Evolutionary conservation across 1,139 yeast genomes (phyloP), one percentile per base, ranked within the genome.

Genomic region (Ashbya aceris): DNA sequence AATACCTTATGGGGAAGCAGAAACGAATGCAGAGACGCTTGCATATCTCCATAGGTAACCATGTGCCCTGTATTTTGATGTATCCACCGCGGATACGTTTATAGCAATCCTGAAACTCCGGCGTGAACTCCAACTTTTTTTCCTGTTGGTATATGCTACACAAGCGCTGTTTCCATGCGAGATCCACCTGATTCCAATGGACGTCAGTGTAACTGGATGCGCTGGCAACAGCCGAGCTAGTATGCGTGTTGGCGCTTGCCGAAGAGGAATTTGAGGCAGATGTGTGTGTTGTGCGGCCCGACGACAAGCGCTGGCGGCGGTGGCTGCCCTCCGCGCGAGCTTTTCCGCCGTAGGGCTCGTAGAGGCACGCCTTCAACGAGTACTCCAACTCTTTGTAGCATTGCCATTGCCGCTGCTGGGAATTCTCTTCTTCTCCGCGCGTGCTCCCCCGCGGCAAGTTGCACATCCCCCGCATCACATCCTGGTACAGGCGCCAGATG

Each of bases 41-140:
- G 36, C 94, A 89, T 40, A 83, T 69, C 11, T 73, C 73, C 58
- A 67, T 82, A 1, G 96, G 94, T 34, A 87, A 66, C 96, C 96
- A 89, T 4, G 96, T 86, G 1, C 97, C 97, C 65, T 89, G 97
- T 53, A 89, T 85, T 67, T 86, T 87, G 52, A 89, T 71, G 55
- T 79, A 85, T 2, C 96, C 97, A 36, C 97, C 97, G 43, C 96
- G 68, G 14, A 87, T 86, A 39, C 96, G 72, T 52, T 78, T 76
- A 43, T 86, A 76, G 34, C 74, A 74, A 27, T 67, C 67, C 17
- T 43, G 44, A 33, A 45, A 45, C 20, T 34, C 37, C n/a, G 29
- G 37, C n/a, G 37, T 34, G 27, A 34, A 20, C 6, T 34, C 37
- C 9, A 34, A 14, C 3, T 34, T 34, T 14, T 23, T 34, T n/a